Conservation (phyloP, 2,329 filamentous ascomycete species). For the Trichophyton schoenleinii region DNA sequence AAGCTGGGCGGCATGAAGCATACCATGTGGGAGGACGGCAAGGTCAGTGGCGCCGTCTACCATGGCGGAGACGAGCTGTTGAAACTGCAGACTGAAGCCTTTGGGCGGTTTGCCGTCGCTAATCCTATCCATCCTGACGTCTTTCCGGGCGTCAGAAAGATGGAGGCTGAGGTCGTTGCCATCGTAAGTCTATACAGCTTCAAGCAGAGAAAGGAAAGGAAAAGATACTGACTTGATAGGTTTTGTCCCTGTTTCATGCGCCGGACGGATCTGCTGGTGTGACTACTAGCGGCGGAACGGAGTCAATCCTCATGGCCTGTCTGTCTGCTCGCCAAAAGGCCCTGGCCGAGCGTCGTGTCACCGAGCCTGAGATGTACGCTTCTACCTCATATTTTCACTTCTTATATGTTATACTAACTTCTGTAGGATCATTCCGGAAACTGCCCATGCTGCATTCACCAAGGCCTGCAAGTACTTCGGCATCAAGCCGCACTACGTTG, state of each 20-base stretch:
- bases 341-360: conserved; percentile 71
- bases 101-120: conserved; percentile 83
- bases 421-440: conserved; percentile 75
- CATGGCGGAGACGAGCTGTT: conserved; percentile 77
- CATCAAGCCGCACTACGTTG: conserved; percentile 82
- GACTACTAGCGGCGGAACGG: conserved; percentile 83
- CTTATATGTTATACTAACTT: not conserved
- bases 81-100: conserved; percentile 80
- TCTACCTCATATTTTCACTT: not conserved
- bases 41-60: conserved; percentile 89
- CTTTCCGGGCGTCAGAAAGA: conserved; percentile 94
- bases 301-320: conserved; percentile 94
- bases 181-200: conserved; percentile 50
- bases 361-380: conserved; percentile 80
- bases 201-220: no score
- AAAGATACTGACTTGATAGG: conserved; percentile 23
- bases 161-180: conserved; percentile 95
- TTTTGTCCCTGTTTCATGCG: conserved; percentile 73
- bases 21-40: conserved; percentile 91
- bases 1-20: conserved; percentile 77
- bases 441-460: conserved; percentile 89
- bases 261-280: conserved; percentile 76
- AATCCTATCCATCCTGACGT: conserved; percentile 98
- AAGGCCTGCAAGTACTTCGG: conserved; percentile 94
- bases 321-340: conserved; percentile 83